Base-by-base conservation (phyloP, 2,329 filamentous ascomycete genomes). In the Sporothrix euskadiensis region DNA sequence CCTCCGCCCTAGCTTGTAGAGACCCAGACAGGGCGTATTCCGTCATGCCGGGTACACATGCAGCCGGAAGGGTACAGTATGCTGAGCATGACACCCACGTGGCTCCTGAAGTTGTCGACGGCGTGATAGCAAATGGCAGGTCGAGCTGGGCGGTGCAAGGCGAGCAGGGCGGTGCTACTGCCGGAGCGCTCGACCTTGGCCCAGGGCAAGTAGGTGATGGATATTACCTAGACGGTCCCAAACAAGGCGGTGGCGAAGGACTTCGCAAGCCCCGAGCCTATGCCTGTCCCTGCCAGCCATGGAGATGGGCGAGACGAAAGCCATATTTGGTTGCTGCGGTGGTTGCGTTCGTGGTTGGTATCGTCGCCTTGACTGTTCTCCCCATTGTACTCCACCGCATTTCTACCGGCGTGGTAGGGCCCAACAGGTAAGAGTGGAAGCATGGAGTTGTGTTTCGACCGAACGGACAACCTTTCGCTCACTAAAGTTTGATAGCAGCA, bases 341-440 rank as follows among this genome's bases (percentile, higher is more conserved):
- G 1, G 44, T 44, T 12, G 71, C 47, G 16, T 41, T 74, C 4
- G 35, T 61, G 14, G 14, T 75, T 26, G 74, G 74, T 3, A 41
- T 74, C 0, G 2, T 73, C 3, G 63, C 69, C 9, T 71, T 76
- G 16, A 69, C 73, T 16, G 49, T 73, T 9, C 9, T 75, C 16
- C 75, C 75, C 4, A 47, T 73, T 1, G 57, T 73, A 14, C 73
- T 75, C 19, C 73, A 75, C 26, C n/a, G n/a, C 69, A 9, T 75
- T 16, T 49, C 68, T 7, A 16, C 16, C 44, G 19, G 68, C 12
- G 56, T 19, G 6, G 14, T 10, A 6, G 30, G 26, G 12, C 12
- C 26, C 0, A 9, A 14, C 1, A 70, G 74, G 72, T 72, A 57
- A 8, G 54, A 47, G 19, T 47, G 10, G n/a, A 54, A 19, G 26